A percentile compares a stretch with the other conserved stretches of the same genome.
Evolutionary conservation across 1,284 basidiomycete species (phyloP).

Genomic region (Malassezia furfur): DNA sequence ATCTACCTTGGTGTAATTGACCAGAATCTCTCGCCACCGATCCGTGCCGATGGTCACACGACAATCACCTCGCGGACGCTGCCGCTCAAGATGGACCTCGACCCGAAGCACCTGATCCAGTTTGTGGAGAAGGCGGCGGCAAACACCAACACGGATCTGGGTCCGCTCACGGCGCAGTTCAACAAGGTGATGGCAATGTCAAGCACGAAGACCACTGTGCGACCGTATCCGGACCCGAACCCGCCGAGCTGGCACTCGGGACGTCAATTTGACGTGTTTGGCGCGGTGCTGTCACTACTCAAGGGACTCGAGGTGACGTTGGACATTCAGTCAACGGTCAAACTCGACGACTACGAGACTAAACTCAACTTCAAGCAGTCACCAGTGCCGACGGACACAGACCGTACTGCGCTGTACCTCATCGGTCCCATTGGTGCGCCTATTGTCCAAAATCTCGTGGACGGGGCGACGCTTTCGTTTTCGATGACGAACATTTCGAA

Average conservation of each 20-base stretch:
- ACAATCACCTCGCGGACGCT: slow-evolving; percentile 58
- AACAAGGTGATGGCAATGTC: slow-evolving; percentile 56
- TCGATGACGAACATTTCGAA: slow-evolving; percentile 59
- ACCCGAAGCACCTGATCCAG: slow-evolving; percentile 59
- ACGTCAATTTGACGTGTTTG: slow-evolving; percentile 49
- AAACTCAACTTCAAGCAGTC: slow-evolving; percentile 60
- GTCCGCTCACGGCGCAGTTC: slow-evolving; percentile 59
- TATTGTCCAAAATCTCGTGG: slow-evolving; percentile 61
- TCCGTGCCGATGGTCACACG: slow-evolving; percentile 58
- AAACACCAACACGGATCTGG: slow-evolving; percentile 57
- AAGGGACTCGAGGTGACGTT: slow-evolving; percentile 56
- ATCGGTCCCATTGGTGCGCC: slow-evolving; percentile 57
- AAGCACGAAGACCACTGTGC: slow-evolving; percentile 57
- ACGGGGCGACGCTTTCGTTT: slow-evolving; percentile 57
- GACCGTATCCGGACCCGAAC: slow-evolving; percentile 49
- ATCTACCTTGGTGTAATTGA: slow-evolving; percentile 51
- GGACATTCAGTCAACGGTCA: slow-evolving; percentile 46
- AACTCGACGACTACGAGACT: slow-evolving; percentile 50
- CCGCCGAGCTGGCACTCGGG: slow-evolving; percentile 56
- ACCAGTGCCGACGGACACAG: slow-evolving; percentile 59
- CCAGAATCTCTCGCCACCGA: slow-evolving; percentile 54
- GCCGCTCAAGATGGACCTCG: slow-evolving; percentile 60
- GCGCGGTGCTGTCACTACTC: slow-evolving; percentile 59
- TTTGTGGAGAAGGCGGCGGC: slow-evolving; percentile 56
- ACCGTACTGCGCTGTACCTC: slow-evolving; percentile 59